Percentiles rank a stretch among this genome's conserved stretches.
Conservation (phyloP, 2,329 filamentous ascomycete genomes). For the Coniochaeta sp. region DNA sequence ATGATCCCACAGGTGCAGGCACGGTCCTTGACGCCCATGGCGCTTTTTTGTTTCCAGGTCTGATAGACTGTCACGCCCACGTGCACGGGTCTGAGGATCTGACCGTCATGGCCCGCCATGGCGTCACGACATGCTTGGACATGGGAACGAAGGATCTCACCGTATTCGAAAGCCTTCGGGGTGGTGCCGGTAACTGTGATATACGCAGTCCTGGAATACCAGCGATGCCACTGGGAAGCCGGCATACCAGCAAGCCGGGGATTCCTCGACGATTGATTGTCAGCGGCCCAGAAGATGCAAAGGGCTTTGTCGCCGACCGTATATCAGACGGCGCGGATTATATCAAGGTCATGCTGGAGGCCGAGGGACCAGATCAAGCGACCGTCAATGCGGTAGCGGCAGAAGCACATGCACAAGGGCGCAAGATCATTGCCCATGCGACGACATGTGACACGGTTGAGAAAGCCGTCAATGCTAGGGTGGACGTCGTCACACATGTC, state of each 20-base stretch:
- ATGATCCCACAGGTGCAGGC: not conserved
- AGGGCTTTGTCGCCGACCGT: not conserved
- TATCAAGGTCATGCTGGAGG: constrained; percentile 1
- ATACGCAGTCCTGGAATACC: not conserved
- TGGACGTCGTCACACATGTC: not conserved
- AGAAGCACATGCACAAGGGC: not conserved
- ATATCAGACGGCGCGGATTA: constrained; percentile 1
- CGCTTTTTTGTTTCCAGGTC: not conserved
- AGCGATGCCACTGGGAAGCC: not conserved
- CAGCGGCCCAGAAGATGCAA: not conserved
- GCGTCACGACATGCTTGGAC: not conserved
- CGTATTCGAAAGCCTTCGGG: not conserved
- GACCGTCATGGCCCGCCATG: not conserved
- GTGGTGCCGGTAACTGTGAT: not conserved
- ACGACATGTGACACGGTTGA: not conserved
- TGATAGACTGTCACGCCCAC: constrained; percentile 2
- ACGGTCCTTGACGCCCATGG: not conserved
- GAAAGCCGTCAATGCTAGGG: not conserved
- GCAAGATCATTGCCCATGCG: not conserved
- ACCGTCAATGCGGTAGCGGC: not conserved
- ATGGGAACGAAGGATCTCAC: not conserved
- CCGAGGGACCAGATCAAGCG: not conserved
- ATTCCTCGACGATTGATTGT: not conserved
- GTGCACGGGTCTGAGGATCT: not conserved
- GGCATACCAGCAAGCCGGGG: not conserved